phyloP scores from a whole-genome alignment of 805 yeast species.

The Starmerella vitae region DNA sequence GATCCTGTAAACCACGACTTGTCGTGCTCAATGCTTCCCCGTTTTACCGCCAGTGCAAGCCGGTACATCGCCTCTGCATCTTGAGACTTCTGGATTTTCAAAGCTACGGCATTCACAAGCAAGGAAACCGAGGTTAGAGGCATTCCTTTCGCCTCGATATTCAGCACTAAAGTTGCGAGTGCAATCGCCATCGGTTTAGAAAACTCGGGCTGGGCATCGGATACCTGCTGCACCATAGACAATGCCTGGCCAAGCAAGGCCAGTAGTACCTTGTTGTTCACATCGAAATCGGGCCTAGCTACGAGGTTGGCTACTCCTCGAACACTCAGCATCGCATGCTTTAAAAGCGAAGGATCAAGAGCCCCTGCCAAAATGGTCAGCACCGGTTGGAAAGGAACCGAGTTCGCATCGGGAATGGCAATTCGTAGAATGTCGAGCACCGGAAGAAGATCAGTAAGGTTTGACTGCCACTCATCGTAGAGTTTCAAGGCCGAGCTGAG shows the following conservation, averaged over 20 bases:
- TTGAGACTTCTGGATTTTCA: constrained; percentile 1
- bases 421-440: constrained; percentile 49
- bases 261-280: constrained; percentile 18
- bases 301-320: constrained; percentile 47
- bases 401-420: constrained; percentile 30
- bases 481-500: constrained; percentile 29
- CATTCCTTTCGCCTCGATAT: constrained; percentile 16
- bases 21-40: no score
- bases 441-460: constrained; percentile 27
- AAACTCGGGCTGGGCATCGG: neutral
- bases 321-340: constrained; percentile 42
- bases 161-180: constrained; percentile 31
- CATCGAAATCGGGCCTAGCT: constrained; percentile 22
- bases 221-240: constrained; percentile 13
- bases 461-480: constrained; percentile 22
- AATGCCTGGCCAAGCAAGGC: constrained; percentile 25
- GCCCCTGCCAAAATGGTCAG: constrained; percentile 22
- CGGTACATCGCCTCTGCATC: constrained; percentile 21
- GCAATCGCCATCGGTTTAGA: constrained; percentile 28
- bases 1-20: no score
- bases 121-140: constrained; percentile 3
- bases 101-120: neutral
- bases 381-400: constrained; percentile 28
- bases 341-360: constrained; percentile 24
- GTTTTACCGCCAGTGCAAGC: constrained; percentile 20